Evolutionary conservation across 139 green algal genomes (phyloP).

Genomic region (Dunaliella primolecta): DNA sequence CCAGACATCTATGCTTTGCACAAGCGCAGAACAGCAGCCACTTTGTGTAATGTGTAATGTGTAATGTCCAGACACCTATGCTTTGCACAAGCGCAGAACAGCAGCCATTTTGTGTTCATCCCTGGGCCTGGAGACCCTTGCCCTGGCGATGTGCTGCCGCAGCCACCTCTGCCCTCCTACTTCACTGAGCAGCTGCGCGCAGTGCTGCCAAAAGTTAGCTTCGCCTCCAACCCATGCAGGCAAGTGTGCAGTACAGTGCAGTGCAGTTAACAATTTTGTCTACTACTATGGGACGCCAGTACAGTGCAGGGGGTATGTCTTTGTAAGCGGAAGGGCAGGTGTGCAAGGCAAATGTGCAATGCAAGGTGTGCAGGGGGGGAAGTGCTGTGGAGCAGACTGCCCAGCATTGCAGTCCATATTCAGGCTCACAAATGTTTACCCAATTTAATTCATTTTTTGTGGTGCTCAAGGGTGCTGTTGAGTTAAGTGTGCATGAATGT

Average conservation of each 20-base stretch:
- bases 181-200: conserved; percentile 53
- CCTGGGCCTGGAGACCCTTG: conserved; percentile 79
- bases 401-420: no score
- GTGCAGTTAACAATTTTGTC: no score
- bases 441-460: no score
- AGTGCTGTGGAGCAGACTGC: no score
- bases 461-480: no score
- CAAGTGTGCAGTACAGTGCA: conserved; percentile 6
- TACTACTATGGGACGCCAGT: background rate
- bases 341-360: no score
- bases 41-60: conserved; percentile 72
- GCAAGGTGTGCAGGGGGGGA: no score
- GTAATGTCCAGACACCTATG: background rate
- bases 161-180: conserved; percentile 59
- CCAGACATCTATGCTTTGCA: no score
- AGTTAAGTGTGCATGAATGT: no score
- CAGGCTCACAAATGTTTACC: no score
- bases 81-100: conserved; percentile 32
- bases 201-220: conserved; percentile 56
- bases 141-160: conserved; percentile 60
- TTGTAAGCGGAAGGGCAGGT: no score
- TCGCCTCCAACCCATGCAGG: conserved; percentile 80
- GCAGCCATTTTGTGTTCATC: conserved; percentile 77
- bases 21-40: conserved; percentile 53
- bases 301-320: background rate